Evolutionary conservation across 768 basidiomycete species (phyloP).

Genomic region (Dentipellis fragilis): DNA sequence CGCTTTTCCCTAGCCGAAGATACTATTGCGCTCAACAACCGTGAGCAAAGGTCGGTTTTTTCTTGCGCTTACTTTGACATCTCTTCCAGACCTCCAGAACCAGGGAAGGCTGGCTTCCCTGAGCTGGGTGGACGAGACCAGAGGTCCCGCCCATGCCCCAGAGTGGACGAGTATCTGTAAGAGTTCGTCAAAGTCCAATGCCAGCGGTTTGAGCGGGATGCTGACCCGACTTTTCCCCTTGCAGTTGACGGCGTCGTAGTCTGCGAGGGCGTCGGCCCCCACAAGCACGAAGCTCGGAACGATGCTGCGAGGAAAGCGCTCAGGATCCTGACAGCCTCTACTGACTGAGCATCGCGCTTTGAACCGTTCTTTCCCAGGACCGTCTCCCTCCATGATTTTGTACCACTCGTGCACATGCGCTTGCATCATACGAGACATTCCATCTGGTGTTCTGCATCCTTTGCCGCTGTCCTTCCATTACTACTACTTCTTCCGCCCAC

Average conservation of each 20-base stretch:
- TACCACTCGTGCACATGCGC: no score
- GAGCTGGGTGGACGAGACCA: slow-evolving; percentile 28
- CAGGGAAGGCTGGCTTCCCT: slow-evolving; percentile 22
- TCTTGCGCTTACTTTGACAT: not conserved
- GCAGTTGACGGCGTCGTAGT: slow-evolving; percentile 10
- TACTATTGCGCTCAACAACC: slow-evolving; percentile 14
- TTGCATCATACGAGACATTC: no score
- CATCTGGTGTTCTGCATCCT: no score
- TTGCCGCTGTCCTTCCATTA: no score
- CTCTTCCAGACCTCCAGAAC: slow-evolving; percentile 27
- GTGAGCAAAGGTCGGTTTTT: slow-evolving; percentile 1
- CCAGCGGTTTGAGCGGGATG: not conserved
- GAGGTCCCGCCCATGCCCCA: slow-evolving; percentile 32
- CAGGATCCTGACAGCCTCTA: not conserved
- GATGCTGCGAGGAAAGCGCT: slow-evolving; percentile 5
- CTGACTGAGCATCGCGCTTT: not conserved
- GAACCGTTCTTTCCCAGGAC: no score
- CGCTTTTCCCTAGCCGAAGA: slow-evolving; percentile 6
- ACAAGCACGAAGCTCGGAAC: slow-evolving; percentile 11
- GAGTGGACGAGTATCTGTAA: slow-evolving; percentile 50
- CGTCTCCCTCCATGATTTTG: no score
- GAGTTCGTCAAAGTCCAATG: slow-evolving; percentile 23
- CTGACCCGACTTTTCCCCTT: not conserved
- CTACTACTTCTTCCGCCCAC: no score
- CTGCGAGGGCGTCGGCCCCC: slow-evolving; percentile 7